Percentiles rank a stretch among this genome's conserved stretches.
phyloP scores from a whole-genome alignment of 257 asterid species.

The Craterostigma plantagineum region DNA sequence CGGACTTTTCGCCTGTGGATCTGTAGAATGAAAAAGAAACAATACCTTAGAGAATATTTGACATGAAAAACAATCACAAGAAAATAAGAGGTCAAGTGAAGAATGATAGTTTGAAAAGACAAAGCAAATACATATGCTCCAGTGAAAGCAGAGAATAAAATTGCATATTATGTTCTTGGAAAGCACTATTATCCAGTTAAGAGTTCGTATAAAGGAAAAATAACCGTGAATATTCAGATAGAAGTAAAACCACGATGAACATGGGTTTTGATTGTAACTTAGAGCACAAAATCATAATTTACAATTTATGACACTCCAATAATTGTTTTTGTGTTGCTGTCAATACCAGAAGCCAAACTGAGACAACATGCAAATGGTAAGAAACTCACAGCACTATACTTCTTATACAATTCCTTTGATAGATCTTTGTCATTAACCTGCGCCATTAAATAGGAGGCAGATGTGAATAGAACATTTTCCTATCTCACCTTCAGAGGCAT shows the following conservation, averaged over 20 bases:
- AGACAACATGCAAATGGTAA: constrained; percentile 4
- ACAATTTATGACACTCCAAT: too few relatives aligned
- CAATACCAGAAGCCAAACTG: too few relatives aligned
- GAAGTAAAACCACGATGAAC: too few relatives aligned
- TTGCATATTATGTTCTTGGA: too few relatives aligned
- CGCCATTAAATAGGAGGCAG: constrained; percentile 13
- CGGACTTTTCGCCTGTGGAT: constrained; percentile 96
- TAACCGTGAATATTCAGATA: too few relatives aligned
- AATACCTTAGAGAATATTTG: not conserved
- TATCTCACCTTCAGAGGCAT: constrained; percentile 3
- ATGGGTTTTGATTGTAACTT: too few relatives aligned
- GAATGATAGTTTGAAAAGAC: not conserved
- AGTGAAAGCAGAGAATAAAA: too few relatives aligned
- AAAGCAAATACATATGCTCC: too few relatives aligned
- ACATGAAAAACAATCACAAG: not conserved
- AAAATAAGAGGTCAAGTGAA: not conserved
- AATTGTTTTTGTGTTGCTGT: too few relatives aligned
- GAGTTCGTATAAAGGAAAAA: too few relatives aligned
- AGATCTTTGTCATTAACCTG: constrained; percentile 78
- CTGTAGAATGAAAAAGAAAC: constrained; percentile 17
- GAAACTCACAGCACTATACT: constrained; percentile 75
- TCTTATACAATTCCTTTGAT: constrained; percentile 82
- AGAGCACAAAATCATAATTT: too few relatives aligned
- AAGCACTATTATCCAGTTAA: too few relatives aligned
- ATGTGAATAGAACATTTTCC: constrained; percentile 5